phyloP scores from a whole-genome alignment of 345 rosid species.

The Gossypium anomalum region DNA sequence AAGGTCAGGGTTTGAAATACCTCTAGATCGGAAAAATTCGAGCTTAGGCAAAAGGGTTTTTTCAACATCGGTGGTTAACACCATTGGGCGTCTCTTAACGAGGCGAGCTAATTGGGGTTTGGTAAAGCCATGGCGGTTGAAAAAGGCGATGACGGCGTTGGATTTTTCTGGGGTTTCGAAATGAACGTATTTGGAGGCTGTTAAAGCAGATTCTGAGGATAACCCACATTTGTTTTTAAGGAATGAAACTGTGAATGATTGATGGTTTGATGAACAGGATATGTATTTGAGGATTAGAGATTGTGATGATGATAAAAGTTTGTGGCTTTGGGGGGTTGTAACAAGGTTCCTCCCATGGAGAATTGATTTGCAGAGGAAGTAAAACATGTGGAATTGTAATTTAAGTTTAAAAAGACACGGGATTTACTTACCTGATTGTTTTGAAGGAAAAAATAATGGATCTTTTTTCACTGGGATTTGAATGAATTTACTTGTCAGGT shows the following conservation, averaged over 20 bases:
- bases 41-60: background rate
- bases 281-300: background rate
- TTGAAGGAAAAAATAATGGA: background rate
- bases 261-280: background rate
- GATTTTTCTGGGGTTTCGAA: slow-evolving; percentile 15
- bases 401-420: background rate
- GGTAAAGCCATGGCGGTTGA: slow-evolving; percentile 1
- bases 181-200: background rate
- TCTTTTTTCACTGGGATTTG: background rate
- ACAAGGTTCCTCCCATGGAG: background rate
- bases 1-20: slow-evolving; percentile 23
- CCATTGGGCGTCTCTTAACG: background rate
- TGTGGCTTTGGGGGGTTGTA: background rate
- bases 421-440: background rate
- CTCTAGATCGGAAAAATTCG: slow-evolving; percentile 31
- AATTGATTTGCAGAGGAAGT: background rate
- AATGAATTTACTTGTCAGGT: background rate
- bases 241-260: slow-evolving; percentile 26
- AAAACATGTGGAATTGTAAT: background rate
- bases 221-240: background rate
- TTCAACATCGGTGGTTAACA: background rate
- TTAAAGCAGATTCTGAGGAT: background rate
- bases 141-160: background rate
- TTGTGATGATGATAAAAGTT: background rate
- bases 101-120: slow-evolving; percentile 21